Percentiles rank a stretch among this genome's conserved stretches.
phyloP scores from a whole-genome alignment of 306 rosid genomes.

The Abrus precatorius region DNA sequence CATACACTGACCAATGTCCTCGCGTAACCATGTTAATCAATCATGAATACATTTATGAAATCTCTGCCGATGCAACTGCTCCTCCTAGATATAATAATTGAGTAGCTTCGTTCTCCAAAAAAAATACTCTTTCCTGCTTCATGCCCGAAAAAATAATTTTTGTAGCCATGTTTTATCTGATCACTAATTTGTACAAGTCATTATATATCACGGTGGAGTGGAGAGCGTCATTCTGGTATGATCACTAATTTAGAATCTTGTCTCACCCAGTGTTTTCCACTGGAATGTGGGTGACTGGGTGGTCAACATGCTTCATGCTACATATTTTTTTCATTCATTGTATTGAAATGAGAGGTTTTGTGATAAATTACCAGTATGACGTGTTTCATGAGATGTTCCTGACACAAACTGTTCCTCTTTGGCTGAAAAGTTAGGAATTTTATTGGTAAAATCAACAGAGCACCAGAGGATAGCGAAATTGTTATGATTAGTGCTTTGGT shows the following conservation, averaged over 20 bases:
- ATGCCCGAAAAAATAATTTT: neutral
- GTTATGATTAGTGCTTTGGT: neutral
- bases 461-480: neutral
- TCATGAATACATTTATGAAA: neutral
- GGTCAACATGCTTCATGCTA: neutral
- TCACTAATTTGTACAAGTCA: neutral
- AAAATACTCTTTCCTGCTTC: neutral
- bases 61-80: slow-evolving; percentile 5
- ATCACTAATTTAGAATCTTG: neutral
- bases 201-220: neutral
- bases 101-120: neutral
- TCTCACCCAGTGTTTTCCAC: neutral
- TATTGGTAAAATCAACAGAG: neutral
- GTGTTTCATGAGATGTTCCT: neutral
- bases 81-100: slow-evolving; percentile 6
- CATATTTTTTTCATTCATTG: neutral
- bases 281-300: slow-evolving; percentile 15
- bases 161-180: neutral
- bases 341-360: neutral
- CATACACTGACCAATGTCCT: neutral
- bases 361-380: slow-evolving; percentile 1
- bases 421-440: neutral
- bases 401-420: neutral
- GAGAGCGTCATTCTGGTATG: neutral
- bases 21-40: neutral